Percentiles rank a stretch among this genome's conserved stretches.
Conservation (phyloP, 2,329 filamentous ascomycete species). For the Xylaria sp. region DNA sequence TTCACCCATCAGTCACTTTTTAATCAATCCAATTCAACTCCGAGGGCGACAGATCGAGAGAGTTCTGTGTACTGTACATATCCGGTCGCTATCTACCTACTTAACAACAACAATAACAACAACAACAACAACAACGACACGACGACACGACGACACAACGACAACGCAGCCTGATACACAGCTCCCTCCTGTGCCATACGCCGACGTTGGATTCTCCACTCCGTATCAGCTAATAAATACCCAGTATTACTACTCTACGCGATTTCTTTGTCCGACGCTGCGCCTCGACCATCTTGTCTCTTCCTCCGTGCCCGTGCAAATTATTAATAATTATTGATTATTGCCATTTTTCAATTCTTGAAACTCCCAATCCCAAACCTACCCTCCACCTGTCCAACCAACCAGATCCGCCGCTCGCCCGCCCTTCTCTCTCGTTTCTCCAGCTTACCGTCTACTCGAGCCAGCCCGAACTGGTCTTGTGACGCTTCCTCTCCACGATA, state of each 20-base stretch:
- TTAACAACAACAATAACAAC: background rate
- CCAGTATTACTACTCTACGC: constrained; percentile 17
- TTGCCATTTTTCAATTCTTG: constrained; percentile 7
- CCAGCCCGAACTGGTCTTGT: constrained; percentile 33
- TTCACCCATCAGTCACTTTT: background rate
- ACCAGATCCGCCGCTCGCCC: constrained; percentile 20
- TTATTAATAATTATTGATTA: constrained; percentile 3
- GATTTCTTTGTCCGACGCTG: constrained; percentile 26
- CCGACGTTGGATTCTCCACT: constrained; percentile 31
- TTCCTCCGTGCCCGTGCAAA: constrained; percentile 15
- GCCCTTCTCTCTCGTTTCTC: constrained; percentile 11
- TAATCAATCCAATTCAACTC: constrained; percentile 2
- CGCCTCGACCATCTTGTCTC: constrained; percentile 25
- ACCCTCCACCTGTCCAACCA: constrained; percentile 9
- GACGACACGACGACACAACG: no score
- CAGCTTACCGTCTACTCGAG: constrained; percentile 29
- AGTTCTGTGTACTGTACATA: background rate
- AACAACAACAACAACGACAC: background rate
- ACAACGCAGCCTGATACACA: constrained; percentile 27
- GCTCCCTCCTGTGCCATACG: constrained; percentile 8
- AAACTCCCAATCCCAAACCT: constrained; percentile 8
- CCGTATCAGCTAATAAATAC: constrained; percentile 20
- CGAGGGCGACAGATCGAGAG: background rate
- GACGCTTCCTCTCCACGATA: constrained; percentile 34
- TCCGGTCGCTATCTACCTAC: constrained; percentile 14